Evolutionary conservation across 345 rosid species (phyloP), one percentile per base, ranked within the genome.

Genomic region (Lenwebbia sp.): DNA sequence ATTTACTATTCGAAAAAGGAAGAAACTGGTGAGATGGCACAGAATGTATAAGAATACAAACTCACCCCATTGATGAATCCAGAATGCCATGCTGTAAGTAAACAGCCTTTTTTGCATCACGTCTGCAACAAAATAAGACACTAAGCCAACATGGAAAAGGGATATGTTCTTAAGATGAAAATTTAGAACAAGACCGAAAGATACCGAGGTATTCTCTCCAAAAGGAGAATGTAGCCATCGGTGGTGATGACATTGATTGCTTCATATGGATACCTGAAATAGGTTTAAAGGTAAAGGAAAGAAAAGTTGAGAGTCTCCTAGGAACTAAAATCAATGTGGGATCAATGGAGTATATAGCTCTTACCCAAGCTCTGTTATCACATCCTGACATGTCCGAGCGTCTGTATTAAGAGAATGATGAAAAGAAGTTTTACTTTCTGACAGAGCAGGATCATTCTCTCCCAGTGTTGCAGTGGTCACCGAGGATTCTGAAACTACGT

Each of bases 41-140:
- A 37, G 81, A 37, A 19, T 70, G 47, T 22, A 10, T 14, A 26
- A 54, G 7, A 83, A 47, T 52, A 87, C 70, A 23, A 87, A 89
- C 95, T 91, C 75, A 97, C 99, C 99, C 99, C 99, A 97, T 93
- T 49, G 99, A 96, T 76, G 99, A 92, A 94, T 97, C 99, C 89
- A 96, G 88, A 84, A 97, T 82, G 47, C 99, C 99, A 89, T 97
- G 99, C 90, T 96, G 99, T 83, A 96, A 91, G 88, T 90, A 97
- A 85, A 97, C 96, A 87, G 94, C 98, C 89, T 95, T 97, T 88
- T 93, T 91, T 19, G 99, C 95, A 89, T 96, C 98, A 52, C 96
- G 98, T 88, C 99, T 97, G 93, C 87, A 90, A 82, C 25, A 86
- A 53, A n/a, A 85, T 83, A 85, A 84, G 17, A 60, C 22, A 84